These are phyloP conservation scores for Aspergillus ochraceus DNA, from an alignment of 2,329 filamentous ascomycete genomes.

Conservation along the genomic window DNA sequence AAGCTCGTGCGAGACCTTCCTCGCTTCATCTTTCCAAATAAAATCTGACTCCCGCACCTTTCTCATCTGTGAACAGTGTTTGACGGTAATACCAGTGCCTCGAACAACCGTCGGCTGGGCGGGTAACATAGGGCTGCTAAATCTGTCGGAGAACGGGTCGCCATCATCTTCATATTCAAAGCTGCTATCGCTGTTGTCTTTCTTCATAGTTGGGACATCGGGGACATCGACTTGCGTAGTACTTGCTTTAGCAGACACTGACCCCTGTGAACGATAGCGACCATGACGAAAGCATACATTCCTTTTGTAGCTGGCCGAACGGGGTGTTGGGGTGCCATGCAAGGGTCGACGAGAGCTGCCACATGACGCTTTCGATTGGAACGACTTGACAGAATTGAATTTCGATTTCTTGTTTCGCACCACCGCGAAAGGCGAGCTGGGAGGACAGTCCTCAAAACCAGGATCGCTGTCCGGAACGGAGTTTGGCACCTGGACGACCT, in stretches of 20 bases:
- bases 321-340: conserved; percentile 36
- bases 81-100: conserved; percentile 29
- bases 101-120: conserved; percentile 41
- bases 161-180: conserved; percentile 19
- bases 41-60: conserved; percentile 46
- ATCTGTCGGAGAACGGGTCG: conserved; percentile 22
- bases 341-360: conserved; percentile 46
- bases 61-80: conserved; percentile 38
- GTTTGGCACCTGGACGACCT: conserved; percentile 16
- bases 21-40: conserved; percentile 72
- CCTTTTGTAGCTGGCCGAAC: conserved; percentile 57
- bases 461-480: conserved; percentile 22
- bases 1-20: conserved; percentile 80
- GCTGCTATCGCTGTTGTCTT: conserved; percentile 26
- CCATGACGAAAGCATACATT: conserved; percentile 64
- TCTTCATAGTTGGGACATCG: conserved; percentile 18
- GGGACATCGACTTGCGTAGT: conserved; percentile 13
- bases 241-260: conserved; percentile 24
- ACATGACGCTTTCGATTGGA: conserved; percentile 50
- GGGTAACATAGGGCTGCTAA: conserved; percentile 41
- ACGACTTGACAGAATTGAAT: conserved; percentile 36
- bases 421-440: conserved; percentile 32
- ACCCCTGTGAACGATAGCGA: conserved; percentile 40
- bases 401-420: conserved; percentile 34
- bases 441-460: conserved; percentile 11